Conservation (phyloP, 2,329 filamentous ascomycete species). For the Colletotrichum sp. region DNA sequence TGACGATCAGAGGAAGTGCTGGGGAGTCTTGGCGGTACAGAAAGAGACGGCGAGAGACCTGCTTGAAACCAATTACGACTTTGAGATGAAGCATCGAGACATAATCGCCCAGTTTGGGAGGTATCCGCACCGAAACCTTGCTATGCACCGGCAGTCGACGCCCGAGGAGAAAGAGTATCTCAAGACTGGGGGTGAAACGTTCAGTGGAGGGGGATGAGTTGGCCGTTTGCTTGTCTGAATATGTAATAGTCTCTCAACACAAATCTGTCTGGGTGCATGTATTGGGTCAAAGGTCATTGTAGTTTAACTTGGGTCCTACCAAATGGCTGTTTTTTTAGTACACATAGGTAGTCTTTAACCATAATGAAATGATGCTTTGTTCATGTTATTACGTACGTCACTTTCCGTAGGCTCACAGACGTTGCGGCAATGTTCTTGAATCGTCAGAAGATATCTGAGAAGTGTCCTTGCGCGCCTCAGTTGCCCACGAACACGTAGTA, state of each 20-base stretch:
- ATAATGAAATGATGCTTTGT: not conserved
- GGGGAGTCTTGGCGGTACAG: conserved; percentile 28
- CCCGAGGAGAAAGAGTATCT: conserved; percentile 56
- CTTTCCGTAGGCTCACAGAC: not conserved
- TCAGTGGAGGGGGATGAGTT: conserved; percentile 22
- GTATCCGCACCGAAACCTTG: conserved; percentile 63
- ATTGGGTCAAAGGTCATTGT: not conserved
- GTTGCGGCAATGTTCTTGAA: not conserved
- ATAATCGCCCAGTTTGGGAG: conserved; percentile 60
- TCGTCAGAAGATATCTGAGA: fast-evolving
- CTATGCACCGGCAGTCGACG: conserved; percentile 53
- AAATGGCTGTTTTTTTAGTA: not conserved
- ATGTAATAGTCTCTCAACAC: not conserved
- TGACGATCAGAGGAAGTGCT: conserved; percentile 31
- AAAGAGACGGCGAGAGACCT: conserved; percentile 29
- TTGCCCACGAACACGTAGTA: not conserved
- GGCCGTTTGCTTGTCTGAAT: not conserved
- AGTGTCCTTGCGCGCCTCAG: not conserved
- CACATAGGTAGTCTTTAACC: not conserved
- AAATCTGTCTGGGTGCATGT: not conserved
- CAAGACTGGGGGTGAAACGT: conserved; percentile 46
- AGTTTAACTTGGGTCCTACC: fast-evolving
- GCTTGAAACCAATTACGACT: conserved; percentile 28
- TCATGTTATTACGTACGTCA: fast-evolving
- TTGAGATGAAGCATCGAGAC: conserved; percentile 50